These are phyloP conservation scores for Mucor mucedo DNA, from an alignment of 371 early-diverging fungal species.

Conservation along the genomic window DNA sequence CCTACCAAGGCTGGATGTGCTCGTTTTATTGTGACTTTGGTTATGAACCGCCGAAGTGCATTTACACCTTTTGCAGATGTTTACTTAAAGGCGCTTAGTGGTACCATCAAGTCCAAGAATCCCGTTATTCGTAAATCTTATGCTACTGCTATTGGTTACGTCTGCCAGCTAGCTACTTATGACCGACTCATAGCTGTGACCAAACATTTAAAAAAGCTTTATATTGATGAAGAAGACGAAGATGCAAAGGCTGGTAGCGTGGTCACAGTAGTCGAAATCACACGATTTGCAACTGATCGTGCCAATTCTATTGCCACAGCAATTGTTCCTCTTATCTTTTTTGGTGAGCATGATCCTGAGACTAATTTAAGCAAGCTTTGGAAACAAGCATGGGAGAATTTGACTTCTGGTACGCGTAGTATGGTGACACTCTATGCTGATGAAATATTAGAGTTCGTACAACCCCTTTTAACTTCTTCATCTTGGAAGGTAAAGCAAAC, in stretches of 20 bases:
- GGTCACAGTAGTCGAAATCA: slow-evolving; percentile 76
- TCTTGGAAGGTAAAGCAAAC: slow-evolving; percentile 85
- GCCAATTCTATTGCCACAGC: slow-evolving; percentile 63
- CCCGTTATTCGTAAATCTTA: slow-evolving; percentile 84
- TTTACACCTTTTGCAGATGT: slow-evolving; percentile 68
- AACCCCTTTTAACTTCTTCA: slow-evolving; percentile 61
- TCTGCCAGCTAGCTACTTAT: slow-evolving; percentile 67
- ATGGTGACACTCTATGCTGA: slow-evolving; percentile 48
- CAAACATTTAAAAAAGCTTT: slow-evolving; percentile 70
- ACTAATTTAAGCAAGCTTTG: slow-evolving; percentile 65
- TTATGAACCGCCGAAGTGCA: slow-evolving; percentile 64
- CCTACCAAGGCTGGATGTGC: slow-evolving; percentile 94
- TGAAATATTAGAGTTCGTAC: slow-evolving; percentile 67
- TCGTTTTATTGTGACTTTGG: slow-evolving; percentile 79
- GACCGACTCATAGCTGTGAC: slow-evolving; percentile 69
- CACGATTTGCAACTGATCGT: slow-evolving; percentile 74
- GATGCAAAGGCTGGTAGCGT: slow-evolving; percentile 76
- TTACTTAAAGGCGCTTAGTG: slow-evolving; percentile 76
- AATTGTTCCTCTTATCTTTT: slow-evolving; percentile 76
- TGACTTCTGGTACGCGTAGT: slow-evolving; percentile 72
- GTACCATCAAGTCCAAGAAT: slow-evolving; percentile 78
- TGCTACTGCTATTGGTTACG: slow-evolving; percentile 85
- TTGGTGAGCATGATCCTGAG: slow-evolving; percentile 77
- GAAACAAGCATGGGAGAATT: slow-evolving; percentile 86
- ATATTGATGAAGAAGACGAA: slow-evolving; percentile 79